These are phyloP conservation scores for Nemania serpens DNA, from an alignment of 2,329 filamentous ascomycete genomes.

Conservation along the genomic window DNA sequence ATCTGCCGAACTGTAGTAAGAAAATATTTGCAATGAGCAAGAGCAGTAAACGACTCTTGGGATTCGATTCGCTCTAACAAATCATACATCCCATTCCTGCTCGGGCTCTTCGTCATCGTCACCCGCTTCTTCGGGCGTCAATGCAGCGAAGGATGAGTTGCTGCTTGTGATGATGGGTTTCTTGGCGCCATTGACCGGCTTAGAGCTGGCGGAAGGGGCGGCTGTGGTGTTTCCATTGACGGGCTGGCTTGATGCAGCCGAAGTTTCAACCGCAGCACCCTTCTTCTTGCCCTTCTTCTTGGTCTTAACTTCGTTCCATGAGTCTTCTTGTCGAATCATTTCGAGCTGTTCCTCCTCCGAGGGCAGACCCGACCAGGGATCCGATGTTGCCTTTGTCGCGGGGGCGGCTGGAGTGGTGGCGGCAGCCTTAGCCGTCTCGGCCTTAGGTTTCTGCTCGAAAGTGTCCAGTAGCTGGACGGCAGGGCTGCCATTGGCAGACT, in stretches of 20 bases:
- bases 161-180: constrained; percentile 40
- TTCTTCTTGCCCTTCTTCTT: constrained; percentile 51
- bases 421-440: constrained; percentile 35
- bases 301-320: constrained; percentile 63
- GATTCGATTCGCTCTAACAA: constrained; percentile 3
- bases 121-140: constrained; percentile 40
- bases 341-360: constrained; percentile 68
- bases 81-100: constrained; percentile 45
- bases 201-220: constrained; percentile 27
- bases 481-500: constrained; percentile 45
- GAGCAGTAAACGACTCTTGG: not conserved
- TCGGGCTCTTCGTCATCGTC: constrained; percentile 42
- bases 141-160: constrained; percentile 42
- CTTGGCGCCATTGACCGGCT: constrained; percentile 37
- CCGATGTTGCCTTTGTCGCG: constrained; percentile 40
- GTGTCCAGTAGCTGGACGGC: constrained; percentile 62
- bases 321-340: constrained; percentile 55
- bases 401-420: constrained; percentile 40
- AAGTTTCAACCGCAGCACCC: constrained; percentile 45
- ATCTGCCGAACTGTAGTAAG: not conserved
- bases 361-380: constrained; percentile 57
- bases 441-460: constrained; percentile 51
- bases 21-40: constrained; percentile 17
- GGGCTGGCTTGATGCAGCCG: constrained; percentile 30
- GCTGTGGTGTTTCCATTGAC: constrained; percentile 27